Percentiles rank a stretch among this genome's conserved stretches.
These are phyloP conservation scores for Penicillium sp. DNA, from an alignment of 2,329 filamentous ascomycete genomes.

Conservation along the genomic window DNA sequence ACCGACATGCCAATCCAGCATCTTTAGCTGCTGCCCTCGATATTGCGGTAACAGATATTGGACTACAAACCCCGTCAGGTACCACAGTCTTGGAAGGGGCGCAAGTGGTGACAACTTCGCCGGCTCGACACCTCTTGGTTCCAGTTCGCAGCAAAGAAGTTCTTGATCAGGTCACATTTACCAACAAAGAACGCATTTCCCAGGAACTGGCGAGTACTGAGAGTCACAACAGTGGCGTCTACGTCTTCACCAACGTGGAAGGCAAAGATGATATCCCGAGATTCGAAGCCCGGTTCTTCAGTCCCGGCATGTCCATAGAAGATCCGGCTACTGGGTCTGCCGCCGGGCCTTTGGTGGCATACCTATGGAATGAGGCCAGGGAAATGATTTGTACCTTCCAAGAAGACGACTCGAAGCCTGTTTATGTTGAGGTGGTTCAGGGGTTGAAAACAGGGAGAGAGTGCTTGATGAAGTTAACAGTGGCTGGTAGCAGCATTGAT, in stretches of 20 bases:
- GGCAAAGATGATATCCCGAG: not conserved
- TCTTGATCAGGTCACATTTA: constrained; percentile 9
- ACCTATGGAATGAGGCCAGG: constrained; percentile 15
- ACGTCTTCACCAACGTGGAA: constrained; percentile 12
- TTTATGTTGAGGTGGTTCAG: constrained; percentile 17
- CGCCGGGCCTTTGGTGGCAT: constrained; percentile 21
- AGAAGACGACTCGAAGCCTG: not conserved
- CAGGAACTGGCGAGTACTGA: constrained; percentile 13
- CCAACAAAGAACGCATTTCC: constrained; percentile 10
- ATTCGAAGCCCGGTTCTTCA: constrained; percentile 25
- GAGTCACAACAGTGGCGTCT: constrained; percentile 19
- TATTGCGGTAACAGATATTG: constrained; percentile 7
- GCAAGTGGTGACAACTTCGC: constrained; percentile 21
- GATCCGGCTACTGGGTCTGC: constrained; percentile 26
- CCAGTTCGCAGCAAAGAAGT: constrained; percentile 17
- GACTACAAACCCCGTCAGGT: constrained; percentile 1
- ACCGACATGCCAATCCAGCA: constrained; percentile 7
- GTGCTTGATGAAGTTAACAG: constrained; percentile 18
- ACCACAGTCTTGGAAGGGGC: not conserved
- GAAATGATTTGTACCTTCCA: not conserved
- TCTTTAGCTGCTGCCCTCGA: constrained; percentile 14
- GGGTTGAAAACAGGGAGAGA: constrained; percentile 19
- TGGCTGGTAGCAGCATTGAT: not conserved
- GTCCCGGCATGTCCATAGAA: constrained; percentile 25
- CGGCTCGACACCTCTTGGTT: constrained; percentile 20